Conservation (phyloP, 148 eudicot species). For the Silene uniflora region DNA sequence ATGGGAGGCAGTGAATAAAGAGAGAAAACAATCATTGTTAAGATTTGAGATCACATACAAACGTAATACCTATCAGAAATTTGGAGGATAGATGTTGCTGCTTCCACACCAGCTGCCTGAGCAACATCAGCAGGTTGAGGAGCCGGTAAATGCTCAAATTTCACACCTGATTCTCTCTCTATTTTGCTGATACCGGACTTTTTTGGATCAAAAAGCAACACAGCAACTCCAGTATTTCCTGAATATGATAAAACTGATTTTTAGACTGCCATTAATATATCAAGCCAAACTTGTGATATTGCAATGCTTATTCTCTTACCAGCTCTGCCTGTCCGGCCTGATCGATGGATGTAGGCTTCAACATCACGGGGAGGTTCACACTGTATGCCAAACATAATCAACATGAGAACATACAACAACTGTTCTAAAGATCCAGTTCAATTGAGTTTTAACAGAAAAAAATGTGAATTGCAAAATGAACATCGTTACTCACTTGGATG, state of each 20-base stretch:
- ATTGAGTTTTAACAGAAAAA: not conserved
- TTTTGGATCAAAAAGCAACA: conserved; percentile 89
- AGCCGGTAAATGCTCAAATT: conserved; percentile 82
- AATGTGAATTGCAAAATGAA: not conserved
- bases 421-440: not conserved
- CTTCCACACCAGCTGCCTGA: conserved; percentile 75
- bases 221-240: conserved; percentile 92
- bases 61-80: conserved; percentile 66
- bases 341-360: conserved; percentile 96
- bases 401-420: conserved; percentile 7
- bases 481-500: conserved; percentile 58
- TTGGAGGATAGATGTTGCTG: conserved; percentile 53
- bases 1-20: not conserved
- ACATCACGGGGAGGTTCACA: conserved; percentile 97
- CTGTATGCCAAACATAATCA: conserved; percentile 26
- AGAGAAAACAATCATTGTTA: not conserved
- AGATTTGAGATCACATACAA: not conserved
- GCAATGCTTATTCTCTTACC: conserved; percentile 33
- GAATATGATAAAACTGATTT: not conserved
- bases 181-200: conserved; percentile 53
- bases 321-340: conserved; percentile 97
- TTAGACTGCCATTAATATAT: not conserved
- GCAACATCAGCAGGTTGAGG: conserved; percentile 97
- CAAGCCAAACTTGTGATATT: not conserved
- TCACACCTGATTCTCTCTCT: conserved; percentile 93